Percentiles rank a stretch among this genome's conserved stretches.
phyloP scores from a whole-genome alignment of 192 early-diverging fungal genomes.

The Gryganskiella cystojenkinii region DNA sequence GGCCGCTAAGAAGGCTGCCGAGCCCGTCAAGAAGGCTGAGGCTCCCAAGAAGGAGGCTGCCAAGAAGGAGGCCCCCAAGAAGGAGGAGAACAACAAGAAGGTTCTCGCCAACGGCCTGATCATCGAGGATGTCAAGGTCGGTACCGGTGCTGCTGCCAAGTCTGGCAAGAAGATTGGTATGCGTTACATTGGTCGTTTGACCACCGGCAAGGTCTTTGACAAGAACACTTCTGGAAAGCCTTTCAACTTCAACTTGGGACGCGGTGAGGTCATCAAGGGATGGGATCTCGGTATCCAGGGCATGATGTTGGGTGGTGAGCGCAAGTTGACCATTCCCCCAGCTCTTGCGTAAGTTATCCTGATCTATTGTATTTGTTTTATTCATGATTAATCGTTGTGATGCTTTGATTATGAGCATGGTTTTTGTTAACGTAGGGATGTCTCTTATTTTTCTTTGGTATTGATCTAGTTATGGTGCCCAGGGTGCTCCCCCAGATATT shows the following conservation, averaged over 20 bases:
- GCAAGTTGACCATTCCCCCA: conserved; percentile 92
- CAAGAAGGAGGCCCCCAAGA: conserved; percentile 56
- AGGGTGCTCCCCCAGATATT: conserved; percentile 96
- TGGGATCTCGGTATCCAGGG: conserved; percentile 93
- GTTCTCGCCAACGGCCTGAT: conserved; percentile 79
- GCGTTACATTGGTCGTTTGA: conserved; percentile 95
- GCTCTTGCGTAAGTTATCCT: conserved; percentile 67
- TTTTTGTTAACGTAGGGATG: background rate
- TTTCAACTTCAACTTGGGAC: conserved; percentile 89
- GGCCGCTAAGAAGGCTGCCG: conserved; percentile 4
- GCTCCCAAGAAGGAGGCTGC: conserved; percentile 45
- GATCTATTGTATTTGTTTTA: conserved; percentile 39
- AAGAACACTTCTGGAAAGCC: conserved; percentile 91
- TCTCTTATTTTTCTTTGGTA: background rate
- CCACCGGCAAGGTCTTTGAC: conserved; percentile 97
- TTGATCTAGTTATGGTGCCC: conserved; percentile 61
- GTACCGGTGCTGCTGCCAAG: conserved; percentile 59
- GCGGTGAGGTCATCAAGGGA: conserved; percentile 95
- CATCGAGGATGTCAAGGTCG: conserved; percentile 80
- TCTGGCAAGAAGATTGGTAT: conserved; percentile 69
- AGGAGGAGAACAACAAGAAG: conserved; percentile 62
- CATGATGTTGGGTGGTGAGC: conserved; percentile 93
- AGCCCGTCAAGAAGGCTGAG: no score
- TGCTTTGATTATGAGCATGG: no score
- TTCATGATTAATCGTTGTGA: background rate